phyloP scores from a whole-genome alignment of 176 grass and related monocot genomes.

The Calamus simplicifolius region DNA sequence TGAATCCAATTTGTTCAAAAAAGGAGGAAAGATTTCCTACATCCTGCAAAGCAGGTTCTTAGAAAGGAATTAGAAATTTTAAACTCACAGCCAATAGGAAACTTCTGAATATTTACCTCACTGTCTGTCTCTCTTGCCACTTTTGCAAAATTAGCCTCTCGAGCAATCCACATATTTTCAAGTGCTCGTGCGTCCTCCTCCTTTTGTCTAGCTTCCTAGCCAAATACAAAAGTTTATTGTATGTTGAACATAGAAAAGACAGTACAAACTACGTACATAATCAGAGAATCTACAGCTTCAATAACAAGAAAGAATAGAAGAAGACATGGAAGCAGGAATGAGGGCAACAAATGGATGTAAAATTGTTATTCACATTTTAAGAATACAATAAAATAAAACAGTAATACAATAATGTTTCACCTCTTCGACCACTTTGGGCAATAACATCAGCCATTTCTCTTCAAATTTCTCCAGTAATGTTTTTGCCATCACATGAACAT shows the following conservation, averaged over 20 bases:
- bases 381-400: conserved; percentile 1
- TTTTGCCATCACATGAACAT: conserved; percentile 76
- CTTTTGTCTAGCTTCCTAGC: conserved; percentile 72
- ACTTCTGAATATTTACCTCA: conserved; percentile 37
- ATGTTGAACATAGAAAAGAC: background rate
- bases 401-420: conserved; percentile 24
- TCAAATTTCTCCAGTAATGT: conserved; percentile 83
- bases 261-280: conserved; percentile 6
- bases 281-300: conserved; percentile 1
- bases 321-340: background rate
- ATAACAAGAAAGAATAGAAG: background rate
- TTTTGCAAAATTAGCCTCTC: conserved; percentile 49
- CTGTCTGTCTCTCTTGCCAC: conserved; percentile 71
- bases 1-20: too few species aligned
- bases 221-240: conserved; percentile 17
- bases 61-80: too few species aligned
- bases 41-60: too few species aligned
- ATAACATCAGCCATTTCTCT: conserved; percentile 72
- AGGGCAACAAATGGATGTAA: too few species aligned
- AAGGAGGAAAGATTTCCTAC: too few species aligned
- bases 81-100: too few species aligned
- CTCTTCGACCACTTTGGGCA: conserved; percentile 86
- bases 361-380: background rate
- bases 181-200: conserved; percentile 48
- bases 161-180: conserved; percentile 28